A percentile compares a stretch with the other conserved stretches of the same genome.
These are phyloP conservation scores for Xylaria sp. DNA, from an alignment of 2,329 filamentous ascomycete species.

Conservation along the genomic window DNA sequence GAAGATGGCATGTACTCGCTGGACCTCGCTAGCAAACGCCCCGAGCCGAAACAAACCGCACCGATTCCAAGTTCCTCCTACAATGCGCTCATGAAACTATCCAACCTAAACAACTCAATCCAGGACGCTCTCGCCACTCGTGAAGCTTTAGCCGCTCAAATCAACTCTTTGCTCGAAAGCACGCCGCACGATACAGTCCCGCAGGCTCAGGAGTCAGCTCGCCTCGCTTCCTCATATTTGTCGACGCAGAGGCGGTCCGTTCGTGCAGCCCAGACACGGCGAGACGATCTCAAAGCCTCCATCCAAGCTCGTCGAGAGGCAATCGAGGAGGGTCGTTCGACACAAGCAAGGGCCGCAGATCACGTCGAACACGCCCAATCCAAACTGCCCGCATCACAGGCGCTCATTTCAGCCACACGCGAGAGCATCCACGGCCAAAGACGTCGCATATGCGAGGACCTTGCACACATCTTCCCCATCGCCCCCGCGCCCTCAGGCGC, in stretches of 20 bases:
- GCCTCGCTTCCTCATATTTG: slow-evolving; percentile 65
- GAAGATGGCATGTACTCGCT: slow-evolving; percentile 87
- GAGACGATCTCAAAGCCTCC: slow-evolving; percentile 74
- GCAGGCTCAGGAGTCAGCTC: slow-evolving; percentile 61
- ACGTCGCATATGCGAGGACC: slow-evolving; percentile 86
- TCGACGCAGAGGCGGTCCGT: slow-evolving; percentile 73
- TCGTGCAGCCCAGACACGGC: slow-evolving; percentile 68
- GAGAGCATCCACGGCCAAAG: slow-evolving; percentile 85
- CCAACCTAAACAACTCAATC: slow-evolving; percentile 89
- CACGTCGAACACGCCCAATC: slow-evolving; percentile 71
- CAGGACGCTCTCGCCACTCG: slow-evolving; percentile 87
- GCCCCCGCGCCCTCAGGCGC: slow-evolving; percentile 66
- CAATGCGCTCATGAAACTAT: slow-evolving; percentile 86
- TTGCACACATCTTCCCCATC: slow-evolving; percentile 84
- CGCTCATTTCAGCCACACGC: slow-evolving; percentile 65
- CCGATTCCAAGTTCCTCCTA: slow-evolving; percentile 78
- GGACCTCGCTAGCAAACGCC: slow-evolving; percentile 67
- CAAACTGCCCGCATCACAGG: slow-evolving; percentile 67
- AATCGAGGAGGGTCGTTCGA: slow-evolving; percentile 71
- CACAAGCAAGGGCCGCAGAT: slow-evolving; percentile 67
- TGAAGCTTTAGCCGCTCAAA: slow-evolving; percentile 79
- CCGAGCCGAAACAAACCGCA: slow-evolving; percentile 65
- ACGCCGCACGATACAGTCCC: slow-evolving; percentile 57
- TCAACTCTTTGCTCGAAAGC: slow-evolving; percentile 68
- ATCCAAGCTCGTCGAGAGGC: slow-evolving; percentile 73